A percentile compares a stretch with the other conserved stretches of the same genome.
Conservation (phyloP, 495 filamentous ascomycete species). For the Aspergillus wentii region DNA sequence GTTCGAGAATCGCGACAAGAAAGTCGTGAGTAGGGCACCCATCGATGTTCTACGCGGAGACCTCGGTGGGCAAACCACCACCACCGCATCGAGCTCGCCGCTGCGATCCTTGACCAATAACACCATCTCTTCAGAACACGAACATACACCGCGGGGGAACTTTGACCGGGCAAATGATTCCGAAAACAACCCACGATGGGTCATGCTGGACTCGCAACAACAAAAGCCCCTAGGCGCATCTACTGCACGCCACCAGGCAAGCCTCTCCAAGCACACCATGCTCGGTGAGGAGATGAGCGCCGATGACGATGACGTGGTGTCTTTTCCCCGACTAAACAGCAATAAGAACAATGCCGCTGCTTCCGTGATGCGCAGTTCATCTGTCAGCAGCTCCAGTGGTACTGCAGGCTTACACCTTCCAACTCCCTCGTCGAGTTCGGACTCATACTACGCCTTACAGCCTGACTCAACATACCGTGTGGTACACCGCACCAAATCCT, state of each 20-base stretch:
- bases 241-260: constrained; percentile 19
- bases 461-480: constrained; percentile 27
- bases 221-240: constrained; percentile 16
- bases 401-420: constrained; percentile 28
- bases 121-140: too few relatives aligned
- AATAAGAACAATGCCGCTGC: constrained; percentile 16
- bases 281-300: constrained; percentile 67
- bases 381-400: constrained; percentile 9
- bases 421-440: constrained; percentile 53
- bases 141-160: constrained; percentile 11
- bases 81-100: background rate
- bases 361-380: constrained; percentile 19
- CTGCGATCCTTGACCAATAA: constrained; percentile 2
- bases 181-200: constrained; percentile 20
- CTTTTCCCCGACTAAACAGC: constrained; percentile 42
- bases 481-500: constrained; percentile 54
- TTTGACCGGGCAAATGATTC: constrained; percentile 15
- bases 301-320: constrained; percentile 72
- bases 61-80: constrained; percentile 12
- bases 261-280: constrained; percentile 46
- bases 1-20: constrained; percentile 45
- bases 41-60: constrained; percentile 40
- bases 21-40: constrained; percentile 15
- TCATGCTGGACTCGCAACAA: constrained; percentile 18
- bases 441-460: constrained; percentile 58